Evolutionary conservation across 73 alveolate genomes (phyloP).

Genomic region (Breviolum minutum): DNA sequence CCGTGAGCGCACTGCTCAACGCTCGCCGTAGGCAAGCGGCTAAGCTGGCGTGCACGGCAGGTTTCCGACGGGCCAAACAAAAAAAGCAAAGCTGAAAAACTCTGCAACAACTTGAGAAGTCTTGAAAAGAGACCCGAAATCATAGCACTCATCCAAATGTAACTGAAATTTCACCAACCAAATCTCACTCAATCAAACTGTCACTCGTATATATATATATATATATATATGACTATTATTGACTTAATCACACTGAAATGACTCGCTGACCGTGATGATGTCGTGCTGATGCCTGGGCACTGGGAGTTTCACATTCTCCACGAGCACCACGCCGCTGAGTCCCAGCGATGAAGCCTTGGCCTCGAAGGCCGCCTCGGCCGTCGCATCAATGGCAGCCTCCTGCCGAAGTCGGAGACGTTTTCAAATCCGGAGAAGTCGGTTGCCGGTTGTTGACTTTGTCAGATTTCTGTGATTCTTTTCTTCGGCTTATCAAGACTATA

Average conservation of each 20-base stretch:
- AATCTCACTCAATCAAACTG: neutral
- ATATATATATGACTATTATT: no score
- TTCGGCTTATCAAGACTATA: no score
- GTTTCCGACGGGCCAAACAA: neutral
- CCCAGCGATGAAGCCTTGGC: conserved; percentile 51
- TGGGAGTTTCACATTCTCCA: conserved; percentile 33
- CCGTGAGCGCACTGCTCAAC: conserved; percentile 15
- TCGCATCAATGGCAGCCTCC: conserved; percentile 90
- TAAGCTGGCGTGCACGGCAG: neutral
- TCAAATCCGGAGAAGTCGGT: no score
- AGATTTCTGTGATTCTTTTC: no score
- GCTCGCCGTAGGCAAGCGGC: conserved; percentile 63
- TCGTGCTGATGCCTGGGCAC: conserved; percentile 23
- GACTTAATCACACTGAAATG: neutral
- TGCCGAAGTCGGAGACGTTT: conserved; percentile 6
- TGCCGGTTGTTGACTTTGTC: no score
- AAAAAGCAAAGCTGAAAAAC: neutral
- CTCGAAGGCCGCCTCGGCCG: conserved; percentile 70
- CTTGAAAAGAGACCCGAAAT: neutral
- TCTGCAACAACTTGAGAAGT: no score
- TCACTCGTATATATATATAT: no score
- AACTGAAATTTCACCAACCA: no score
- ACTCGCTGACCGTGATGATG: no score
- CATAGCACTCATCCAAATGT: neutral
- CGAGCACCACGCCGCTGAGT: conserved; percentile 35